phyloP scores from a whole-genome alignment of 768 basidiomycete genomes.

The Paxillus rubicundulus region DNA sequence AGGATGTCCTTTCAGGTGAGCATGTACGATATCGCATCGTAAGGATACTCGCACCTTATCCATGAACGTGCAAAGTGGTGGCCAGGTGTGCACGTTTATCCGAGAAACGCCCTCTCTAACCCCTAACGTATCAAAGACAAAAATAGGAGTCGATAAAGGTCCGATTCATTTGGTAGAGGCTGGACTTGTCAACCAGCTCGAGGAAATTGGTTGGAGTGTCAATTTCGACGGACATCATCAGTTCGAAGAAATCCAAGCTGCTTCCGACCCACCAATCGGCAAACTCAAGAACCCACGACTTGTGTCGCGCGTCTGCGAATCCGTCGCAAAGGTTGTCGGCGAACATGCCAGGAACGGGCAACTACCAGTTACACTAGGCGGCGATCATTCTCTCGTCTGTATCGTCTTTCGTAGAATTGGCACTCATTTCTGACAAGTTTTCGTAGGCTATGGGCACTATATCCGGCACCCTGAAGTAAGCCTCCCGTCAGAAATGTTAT shows the following conservation, averaged over 20 bases:
- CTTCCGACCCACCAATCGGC: constrained; percentile 66
- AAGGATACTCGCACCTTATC: background rate
- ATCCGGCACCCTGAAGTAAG: constrained; percentile 78
- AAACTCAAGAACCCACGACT: constrained; percentile 87
- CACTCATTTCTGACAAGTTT: constrained; percentile 1
- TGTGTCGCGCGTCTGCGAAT: constrained; percentile 78
- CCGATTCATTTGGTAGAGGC: constrained; percentile 88
- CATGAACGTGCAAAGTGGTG: constrained; percentile 24
- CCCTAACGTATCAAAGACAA: constrained; percentile 46
- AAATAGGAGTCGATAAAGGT: constrained; percentile 79
- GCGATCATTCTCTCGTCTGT: constrained; percentile 90
- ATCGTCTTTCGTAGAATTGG: constrained; percentile 2
- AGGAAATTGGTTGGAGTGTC: constrained; percentile 83
- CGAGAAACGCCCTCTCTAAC: constrained; percentile 10
- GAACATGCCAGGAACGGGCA: constrained; percentile 73
- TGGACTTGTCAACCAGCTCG: constrained; percentile 76
- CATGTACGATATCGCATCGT: constrained; percentile 2
- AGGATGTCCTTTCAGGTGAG: constrained; percentile 93
- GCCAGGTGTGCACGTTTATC: constrained; percentile 25
- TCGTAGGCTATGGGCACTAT: constrained; percentile 88
- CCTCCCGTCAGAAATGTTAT: background rate
- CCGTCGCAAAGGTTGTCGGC: constrained; percentile 76
- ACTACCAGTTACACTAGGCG: constrained; percentile 88
- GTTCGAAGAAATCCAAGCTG: constrained; percentile 70
- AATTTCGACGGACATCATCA: constrained; percentile 87